These are phyloP conservation scores for Coprinellus micaceus DNA, from an alignment of 768 basidiomycete species.

Conservation along the genomic window DNA sequence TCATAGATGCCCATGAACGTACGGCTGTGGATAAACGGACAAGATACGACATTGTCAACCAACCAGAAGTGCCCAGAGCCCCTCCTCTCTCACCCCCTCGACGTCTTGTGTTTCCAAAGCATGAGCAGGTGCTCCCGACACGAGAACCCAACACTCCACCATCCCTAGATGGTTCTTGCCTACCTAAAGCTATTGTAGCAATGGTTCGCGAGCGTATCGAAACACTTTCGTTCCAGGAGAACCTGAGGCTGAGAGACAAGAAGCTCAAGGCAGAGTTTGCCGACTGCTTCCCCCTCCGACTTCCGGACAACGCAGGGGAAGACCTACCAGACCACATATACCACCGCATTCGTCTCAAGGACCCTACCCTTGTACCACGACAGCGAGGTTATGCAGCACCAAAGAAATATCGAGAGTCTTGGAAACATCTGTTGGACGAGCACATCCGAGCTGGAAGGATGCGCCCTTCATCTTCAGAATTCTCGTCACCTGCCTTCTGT, in stretches of 20 bases:
- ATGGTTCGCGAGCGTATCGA: neutral
- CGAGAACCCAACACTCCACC: neutral
- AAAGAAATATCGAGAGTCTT: conserved; percentile 22
- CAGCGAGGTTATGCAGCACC: conserved; percentile 12
- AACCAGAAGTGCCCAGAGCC: neutral
- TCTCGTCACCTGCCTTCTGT: conserved; percentile 33
- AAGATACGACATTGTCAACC: conserved; percentile 9
- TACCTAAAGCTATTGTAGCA: neutral
- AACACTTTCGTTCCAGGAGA: neutral
- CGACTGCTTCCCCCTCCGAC: conserved; percentile 20
- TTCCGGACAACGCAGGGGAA: conserved; percentile 25
- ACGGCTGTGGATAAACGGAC: conserved; percentile 15
- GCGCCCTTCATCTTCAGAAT: conserved; percentile 20
- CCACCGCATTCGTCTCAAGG: conserved; percentile 23
- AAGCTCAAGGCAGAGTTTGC: conserved; percentile 14
- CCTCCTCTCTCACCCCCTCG: too few species aligned
- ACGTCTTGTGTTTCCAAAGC: too few species aligned
- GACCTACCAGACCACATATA: conserved; percentile 20
- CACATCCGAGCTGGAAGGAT: conserved; percentile 29
- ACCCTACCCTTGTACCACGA: conserved; percentile 23
- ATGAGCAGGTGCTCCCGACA: too few species aligned
- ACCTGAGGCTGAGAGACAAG: neutral
- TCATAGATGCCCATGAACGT: conserved; percentile 14
- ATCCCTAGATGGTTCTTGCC: neutral
- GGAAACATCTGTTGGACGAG: conserved; percentile 25